Percentiles rank a stretch among this genome's conserved stretches.
These are phyloP conservation scores for Tieghemiomyces parasiticus DNA, from an alignment of 192 early-diverging fungal species.

Conservation along the genomic window DNA sequence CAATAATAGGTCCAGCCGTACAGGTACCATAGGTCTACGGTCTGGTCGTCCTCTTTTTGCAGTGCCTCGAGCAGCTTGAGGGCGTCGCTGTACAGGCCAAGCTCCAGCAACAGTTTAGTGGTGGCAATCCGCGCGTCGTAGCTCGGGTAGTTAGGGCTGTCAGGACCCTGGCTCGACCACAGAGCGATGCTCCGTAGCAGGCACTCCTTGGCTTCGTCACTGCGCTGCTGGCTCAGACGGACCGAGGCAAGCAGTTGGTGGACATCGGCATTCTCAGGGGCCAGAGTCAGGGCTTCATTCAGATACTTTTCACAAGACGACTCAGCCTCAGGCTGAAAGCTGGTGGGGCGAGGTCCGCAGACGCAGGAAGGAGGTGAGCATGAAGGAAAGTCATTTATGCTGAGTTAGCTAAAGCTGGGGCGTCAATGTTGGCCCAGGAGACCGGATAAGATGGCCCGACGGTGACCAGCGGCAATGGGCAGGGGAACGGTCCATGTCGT, in stretches of 20 bases:
- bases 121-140: slow-evolving; percentile 74
- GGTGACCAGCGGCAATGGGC: no score
- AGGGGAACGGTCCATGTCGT: no score
- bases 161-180: slow-evolving; percentile 46
- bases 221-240: slow-evolving; percentile 65
- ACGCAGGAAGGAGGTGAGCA: no score
- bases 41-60: slow-evolving; percentile 85
- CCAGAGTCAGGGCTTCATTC: slow-evolving; percentile 43
- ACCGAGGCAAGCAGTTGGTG: slow-evolving; percentile 84
- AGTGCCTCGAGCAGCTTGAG: slow-evolving; percentile 61
- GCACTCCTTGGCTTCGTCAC: slow-evolving; percentile 58
- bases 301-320: slow-evolving; percentile 62
- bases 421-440: no score
- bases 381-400: no score
- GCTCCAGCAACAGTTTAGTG: slow-evolving; percentile 75
- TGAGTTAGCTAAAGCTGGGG: no score
- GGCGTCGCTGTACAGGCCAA: slow-evolving; percentile 62
- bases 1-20: slow-evolving; percentile 88
- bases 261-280: slow-evolving; percentile 65
- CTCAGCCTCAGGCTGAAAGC: slow-evolving; percentile 85
- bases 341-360: slow-evolving; percentile 16
- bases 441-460: no score
- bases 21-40: slow-evolving; percentile 86
- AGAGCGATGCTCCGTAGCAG: slow-evolving; percentile 51
- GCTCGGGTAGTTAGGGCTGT: slow-evolving; percentile 36